These are phyloP conservation scores for Claviceps africana DNA, from an alignment of 2,329 filamentous ascomycete genomes.

Conservation along the genomic window DNA sequence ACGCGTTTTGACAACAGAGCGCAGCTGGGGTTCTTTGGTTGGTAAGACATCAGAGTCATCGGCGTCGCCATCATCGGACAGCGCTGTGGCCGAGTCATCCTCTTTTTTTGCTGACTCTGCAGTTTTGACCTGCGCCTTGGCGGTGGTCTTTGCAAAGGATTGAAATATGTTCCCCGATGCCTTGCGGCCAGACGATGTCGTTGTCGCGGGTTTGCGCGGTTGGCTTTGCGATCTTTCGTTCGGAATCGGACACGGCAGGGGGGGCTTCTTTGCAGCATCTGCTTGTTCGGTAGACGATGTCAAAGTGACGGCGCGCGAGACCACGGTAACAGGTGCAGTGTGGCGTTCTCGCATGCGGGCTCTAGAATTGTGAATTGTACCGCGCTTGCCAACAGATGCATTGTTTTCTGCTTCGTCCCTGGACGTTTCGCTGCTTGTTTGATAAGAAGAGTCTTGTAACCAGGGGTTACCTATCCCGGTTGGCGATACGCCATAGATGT, in stretches of 20 bases:
- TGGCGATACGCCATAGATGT: slow-evolving; percentile 61
- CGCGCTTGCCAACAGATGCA: neutral
- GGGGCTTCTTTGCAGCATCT: slow-evolving; percentile 19
- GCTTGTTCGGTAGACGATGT: neutral
- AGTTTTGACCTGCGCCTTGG: slow-evolving; percentile 27
- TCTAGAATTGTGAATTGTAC: slow-evolving; percentile 2
- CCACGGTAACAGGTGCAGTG: neutral
- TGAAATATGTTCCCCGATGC: slow-evolving; percentile 55
- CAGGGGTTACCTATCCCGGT: neutral
- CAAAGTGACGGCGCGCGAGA: neutral
- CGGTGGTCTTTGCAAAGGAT: slow-evolving; percentile 55
- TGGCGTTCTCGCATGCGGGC: slow-evolving; percentile 4
- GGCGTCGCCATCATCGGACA: slow-evolving; percentile 28
- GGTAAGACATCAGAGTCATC: slow-evolving; percentile 22
- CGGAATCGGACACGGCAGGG: slow-evolving; percentile 8
- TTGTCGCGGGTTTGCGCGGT: neutral
- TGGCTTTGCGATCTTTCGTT: slow-evolving; percentile 12
- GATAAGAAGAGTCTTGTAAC: neutral
- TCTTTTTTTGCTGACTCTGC: slow-evolving; percentile 27
- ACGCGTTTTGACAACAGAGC: slow-evolving; percentile 16
- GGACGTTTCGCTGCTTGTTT: neutral
- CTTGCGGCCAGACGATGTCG: slow-evolving; percentile 37
- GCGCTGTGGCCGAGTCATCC: slow-evolving; percentile 17
- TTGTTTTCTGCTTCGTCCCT: neutral
- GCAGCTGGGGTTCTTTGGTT: slow-evolving; percentile 12